Conservation (phyloP, 306 rosid genomes). For the Potentilla sterilis region DNA sequence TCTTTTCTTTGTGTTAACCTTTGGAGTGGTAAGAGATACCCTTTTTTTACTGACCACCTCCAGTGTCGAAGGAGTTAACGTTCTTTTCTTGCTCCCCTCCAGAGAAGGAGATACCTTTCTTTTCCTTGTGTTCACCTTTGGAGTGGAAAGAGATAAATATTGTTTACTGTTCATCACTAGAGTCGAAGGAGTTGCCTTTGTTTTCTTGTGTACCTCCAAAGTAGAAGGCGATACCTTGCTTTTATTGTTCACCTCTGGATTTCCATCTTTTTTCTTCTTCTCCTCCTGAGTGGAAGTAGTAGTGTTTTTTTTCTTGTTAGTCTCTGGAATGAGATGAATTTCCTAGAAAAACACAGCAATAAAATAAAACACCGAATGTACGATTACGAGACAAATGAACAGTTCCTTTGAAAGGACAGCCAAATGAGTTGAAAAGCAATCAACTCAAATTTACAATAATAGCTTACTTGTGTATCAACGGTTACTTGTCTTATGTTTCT, state of each 20-base stretch:
- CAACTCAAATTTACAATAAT: neutral
- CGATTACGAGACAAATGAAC: neutral
- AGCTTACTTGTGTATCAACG: slow-evolving; percentile 28
- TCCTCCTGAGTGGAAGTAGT: neutral
- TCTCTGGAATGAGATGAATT: slow-evolving; percentile 6
- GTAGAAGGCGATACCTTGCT: neutral
- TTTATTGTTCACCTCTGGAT: neutral
- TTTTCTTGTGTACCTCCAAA: neutral
- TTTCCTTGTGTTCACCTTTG: neutral
- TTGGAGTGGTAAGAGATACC: neutral
- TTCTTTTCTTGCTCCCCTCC: neutral
- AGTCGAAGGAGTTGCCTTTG: neutral
- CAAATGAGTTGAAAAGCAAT: neutral
- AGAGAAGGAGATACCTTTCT: neutral
- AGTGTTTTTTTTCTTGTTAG: neutral
- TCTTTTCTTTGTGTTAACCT: neutral
- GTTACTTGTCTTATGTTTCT: slow-evolving; percentile 20
- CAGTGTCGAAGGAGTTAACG: neutral
- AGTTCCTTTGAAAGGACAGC: neutral
- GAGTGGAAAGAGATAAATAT: neutral
- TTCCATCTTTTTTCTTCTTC: neutral
- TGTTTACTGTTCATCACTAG: neutral
- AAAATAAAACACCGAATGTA: neutral
- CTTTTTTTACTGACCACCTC: neutral
- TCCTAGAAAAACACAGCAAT: too few species aligned